Conservation (phyloP, 2,329 filamentous ascomycete species). For the Ophiognomonia clavigignenti-juglandacearum region DNA sequence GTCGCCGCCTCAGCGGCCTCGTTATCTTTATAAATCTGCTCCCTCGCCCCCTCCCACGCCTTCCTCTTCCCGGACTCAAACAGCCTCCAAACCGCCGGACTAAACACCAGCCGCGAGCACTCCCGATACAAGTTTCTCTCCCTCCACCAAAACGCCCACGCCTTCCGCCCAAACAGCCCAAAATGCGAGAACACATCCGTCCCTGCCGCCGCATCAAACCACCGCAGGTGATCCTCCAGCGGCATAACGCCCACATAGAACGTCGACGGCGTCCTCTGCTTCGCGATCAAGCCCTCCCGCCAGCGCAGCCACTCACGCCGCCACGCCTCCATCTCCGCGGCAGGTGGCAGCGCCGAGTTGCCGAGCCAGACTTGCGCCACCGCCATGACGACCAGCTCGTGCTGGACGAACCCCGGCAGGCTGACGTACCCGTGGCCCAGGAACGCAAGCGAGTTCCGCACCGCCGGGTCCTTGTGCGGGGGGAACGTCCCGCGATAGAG, state of each 20-base stretch:
- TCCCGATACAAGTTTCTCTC: conserved; percentile 12
- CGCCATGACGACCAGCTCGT: conserved; percentile 13
- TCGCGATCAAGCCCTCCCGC: neutral
- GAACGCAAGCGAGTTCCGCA: conserved; percentile 12
- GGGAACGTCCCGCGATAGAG: conserved; percentile 11
- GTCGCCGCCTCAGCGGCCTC: neutral
- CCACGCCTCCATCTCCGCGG: neutral
- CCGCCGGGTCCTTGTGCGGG: conserved; percentile 1
- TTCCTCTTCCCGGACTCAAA: conserved; percentile 8
- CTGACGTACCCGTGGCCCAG: conserved; percentile 7
- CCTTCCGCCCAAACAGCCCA: conserved; percentile 8
- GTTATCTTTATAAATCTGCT: conserved; percentile 1
- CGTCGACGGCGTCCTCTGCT: conserved; percentile 3
- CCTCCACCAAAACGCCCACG: conserved; percentile 15
- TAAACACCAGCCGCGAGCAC: conserved; percentile 5
- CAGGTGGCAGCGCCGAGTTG: neutral
- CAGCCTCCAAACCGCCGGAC: conserved; percentile 9
- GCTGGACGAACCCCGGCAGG: conserved; percentile 13
- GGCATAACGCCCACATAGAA: conserved; percentile 11
- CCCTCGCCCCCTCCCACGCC: neutral
- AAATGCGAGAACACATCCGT: conserved; percentile 11
- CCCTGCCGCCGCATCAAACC: conserved; percentile 10
- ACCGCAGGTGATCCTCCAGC: conserved; percentile 3
- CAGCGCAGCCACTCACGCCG: neutral
- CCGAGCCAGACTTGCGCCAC: conserved; percentile 12